Evolutionary conservation across 108 stramenopile genomes (phyloP).

Genomic region (Cyclostephanos tholiformis): DNA sequence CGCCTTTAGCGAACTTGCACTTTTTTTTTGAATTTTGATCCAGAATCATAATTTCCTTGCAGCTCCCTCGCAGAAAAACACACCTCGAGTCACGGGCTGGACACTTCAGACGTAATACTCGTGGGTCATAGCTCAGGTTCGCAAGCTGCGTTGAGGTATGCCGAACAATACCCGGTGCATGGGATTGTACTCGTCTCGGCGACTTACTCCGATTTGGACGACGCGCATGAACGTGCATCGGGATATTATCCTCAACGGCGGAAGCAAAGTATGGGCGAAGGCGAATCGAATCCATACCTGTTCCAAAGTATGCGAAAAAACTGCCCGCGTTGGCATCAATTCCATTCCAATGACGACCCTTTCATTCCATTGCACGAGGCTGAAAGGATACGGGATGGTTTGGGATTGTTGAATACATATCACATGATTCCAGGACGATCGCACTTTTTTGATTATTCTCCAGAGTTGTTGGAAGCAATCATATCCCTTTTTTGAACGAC

Average conservation of each 20-base stretch:
- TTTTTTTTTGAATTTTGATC: background rate
- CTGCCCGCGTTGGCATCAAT: slow-evolving; percentile 64
- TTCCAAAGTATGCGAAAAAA: slow-evolving; percentile 66
- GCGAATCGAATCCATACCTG: slow-evolving; percentile 54
- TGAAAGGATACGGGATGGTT: slow-evolving; percentile 58
- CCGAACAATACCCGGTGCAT: slow-evolving; percentile 52
- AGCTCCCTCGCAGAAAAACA: slow-evolving; percentile 26
- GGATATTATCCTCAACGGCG: slow-evolving; percentile 65
- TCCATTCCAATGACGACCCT: slow-evolving; percentile 77
- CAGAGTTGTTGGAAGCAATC: slow-evolving; percentile 57
- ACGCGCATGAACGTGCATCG: slow-evolving; percentile 70
- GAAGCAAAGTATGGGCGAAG: slow-evolving; percentile 2
- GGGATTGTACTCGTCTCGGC: slow-evolving; percentile 66
- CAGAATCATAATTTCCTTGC: background rate
- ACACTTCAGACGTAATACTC: slow-evolving; percentile 53
- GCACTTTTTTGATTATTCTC: slow-evolving; percentile 67
- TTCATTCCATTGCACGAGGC: slow-evolving; percentile 70
- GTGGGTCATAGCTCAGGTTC: slow-evolving; percentile 78
- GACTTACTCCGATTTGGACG: slow-evolving; percentile 70
- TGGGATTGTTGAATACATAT: slow-evolving; percentile 59
- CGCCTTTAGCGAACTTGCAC: background rate
- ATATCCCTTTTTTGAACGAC: slow-evolving; percentile 31
- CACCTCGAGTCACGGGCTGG: slow-evolving; percentile 8
- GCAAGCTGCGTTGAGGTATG: slow-evolving; percentile 68
- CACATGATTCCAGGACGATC: slow-evolving; percentile 64